phyloP scores from a whole-genome alignment of 2,329 filamentous ascomycete species.

The Sarocladium oryzae region DNA sequence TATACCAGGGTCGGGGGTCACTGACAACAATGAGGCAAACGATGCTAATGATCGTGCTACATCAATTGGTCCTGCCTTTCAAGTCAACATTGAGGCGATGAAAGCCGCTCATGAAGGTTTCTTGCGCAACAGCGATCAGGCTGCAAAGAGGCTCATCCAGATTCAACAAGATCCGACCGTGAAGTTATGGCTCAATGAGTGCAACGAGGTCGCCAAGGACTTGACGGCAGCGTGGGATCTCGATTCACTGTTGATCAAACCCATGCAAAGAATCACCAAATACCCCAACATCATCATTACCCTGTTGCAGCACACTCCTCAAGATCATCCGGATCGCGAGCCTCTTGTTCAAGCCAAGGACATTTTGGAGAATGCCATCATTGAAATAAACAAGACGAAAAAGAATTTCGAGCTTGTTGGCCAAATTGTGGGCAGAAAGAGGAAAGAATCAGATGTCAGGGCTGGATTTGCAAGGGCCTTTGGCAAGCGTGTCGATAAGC shows the following conservation, averaged over 20 bases:
- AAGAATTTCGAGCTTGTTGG: conserved; percentile 90
- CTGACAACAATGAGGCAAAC: conserved; percentile 28
- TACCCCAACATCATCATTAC: conserved; percentile 83
- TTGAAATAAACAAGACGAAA: conserved; percentile 92
- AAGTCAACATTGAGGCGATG: conserved; percentile 52
- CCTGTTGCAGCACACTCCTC: conserved; percentile 70
- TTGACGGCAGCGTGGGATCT: conserved; percentile 92
- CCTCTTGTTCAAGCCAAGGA: conserved; percentile 50
- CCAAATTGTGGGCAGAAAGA: conserved; percentile 77
- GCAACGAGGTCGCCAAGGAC: conserved; percentile 85
- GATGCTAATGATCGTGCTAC: conserved; percentile 48
- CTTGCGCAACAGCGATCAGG: conserved; percentile 56
- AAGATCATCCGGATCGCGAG: conserved; percentile 75
- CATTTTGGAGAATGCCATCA: conserved; percentile 58
- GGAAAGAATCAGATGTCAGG: conserved; percentile 82
- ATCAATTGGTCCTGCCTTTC: conserved; percentile 46
- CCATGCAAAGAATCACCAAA: conserved; percentile 88
- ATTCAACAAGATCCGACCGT: conserved; percentile 58
- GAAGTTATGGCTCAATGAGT: conserved; percentile 87
- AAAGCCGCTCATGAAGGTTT: conserved; percentile 56
- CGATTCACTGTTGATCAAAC: conserved; percentile 94
- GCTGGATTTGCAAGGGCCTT: conserved; percentile 84
- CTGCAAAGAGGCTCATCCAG: conserved; percentile 53
- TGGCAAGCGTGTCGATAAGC: conserved; percentile 79
- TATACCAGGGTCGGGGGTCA: background rate